phyloP scores from a whole-genome alignment of 768 basidiomycete species.

The Galerina sulciceps region DNA sequence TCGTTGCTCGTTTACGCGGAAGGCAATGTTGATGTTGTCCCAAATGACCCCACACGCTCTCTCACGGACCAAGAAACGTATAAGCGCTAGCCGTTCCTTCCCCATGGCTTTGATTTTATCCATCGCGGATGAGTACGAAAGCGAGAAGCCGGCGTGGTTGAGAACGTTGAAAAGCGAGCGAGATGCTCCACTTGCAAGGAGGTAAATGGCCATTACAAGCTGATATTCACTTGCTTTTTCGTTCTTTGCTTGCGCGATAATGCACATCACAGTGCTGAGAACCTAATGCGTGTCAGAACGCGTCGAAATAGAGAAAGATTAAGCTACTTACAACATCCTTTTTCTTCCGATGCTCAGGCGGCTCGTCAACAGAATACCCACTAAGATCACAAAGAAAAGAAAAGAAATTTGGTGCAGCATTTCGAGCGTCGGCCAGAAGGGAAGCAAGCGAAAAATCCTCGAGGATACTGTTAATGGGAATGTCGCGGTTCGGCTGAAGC shows the following conservation, averaged over 20 bases:
- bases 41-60: constrained; percentile 21
- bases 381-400: too few relatives aligned
- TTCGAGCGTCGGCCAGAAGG: not conserved
- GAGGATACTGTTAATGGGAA: not conserved
- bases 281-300: too few relatives aligned
- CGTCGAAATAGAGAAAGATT: too few relatives aligned
- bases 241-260: constrained; percentile 18
- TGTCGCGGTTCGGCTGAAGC: not conserved
- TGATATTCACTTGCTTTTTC: constrained; percentile 18
- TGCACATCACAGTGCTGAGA: constrained; percentile 1
- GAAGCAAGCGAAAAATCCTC: not conserved
- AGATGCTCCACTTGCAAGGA: constrained; percentile 23
- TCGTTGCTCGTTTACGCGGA: constrained; percentile 25
- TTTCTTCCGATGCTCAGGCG: too few relatives aligned
- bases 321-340: too few relatives aligned
- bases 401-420: not conserved
- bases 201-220: constrained; percentile 17
- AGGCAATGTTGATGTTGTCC: constrained; percentile 32
- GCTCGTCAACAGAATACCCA: too few relatives aligned
- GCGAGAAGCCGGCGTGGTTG: constrained; percentile 23
- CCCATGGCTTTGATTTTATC: constrained; percentile 17
- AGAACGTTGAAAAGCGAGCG: constrained; percentile 24
- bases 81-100: constrained; percentile 7
- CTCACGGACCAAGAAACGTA: constrained; percentile 2
- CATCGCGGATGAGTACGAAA: constrained; percentile 22